phyloP scores from a whole-genome alignment of 2,329 filamentous ascomycete genomes.

The Xylariaceae sp. region DNA sequence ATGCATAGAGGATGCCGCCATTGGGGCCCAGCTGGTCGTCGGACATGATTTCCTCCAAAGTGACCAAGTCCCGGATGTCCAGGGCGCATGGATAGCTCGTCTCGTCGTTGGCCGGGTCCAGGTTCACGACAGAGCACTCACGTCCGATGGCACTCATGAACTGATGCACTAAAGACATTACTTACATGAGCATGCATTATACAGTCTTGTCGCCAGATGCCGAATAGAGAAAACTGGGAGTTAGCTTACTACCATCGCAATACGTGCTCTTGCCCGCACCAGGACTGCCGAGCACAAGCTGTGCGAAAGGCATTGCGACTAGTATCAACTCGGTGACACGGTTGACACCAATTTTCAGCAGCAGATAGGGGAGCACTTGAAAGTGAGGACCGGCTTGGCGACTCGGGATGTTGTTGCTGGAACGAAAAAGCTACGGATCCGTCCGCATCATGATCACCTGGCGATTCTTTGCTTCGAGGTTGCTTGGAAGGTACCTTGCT shows the following conservation, averaged over 20 bases:
- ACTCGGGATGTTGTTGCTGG: too few species aligned
- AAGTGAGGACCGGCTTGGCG: too few species aligned
- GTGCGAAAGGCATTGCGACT: slow-evolving; percentile 57
- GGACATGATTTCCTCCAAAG: slow-evolving; percentile 91
- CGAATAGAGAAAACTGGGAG: slow-evolving; percentile 4
- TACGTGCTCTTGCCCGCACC: slow-evolving; percentile 97
- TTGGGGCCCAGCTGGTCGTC: slow-evolving; percentile 90
- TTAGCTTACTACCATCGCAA: slow-evolving; percentile 79
- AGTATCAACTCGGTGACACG: too few species aligned
- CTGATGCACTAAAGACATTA: slow-evolving; percentile 69
- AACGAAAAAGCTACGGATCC: too few species aligned
- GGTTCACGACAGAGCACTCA: slow-evolving; percentile 91
- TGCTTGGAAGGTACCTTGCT: too few species aligned
- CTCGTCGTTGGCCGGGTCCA: slow-evolving; percentile 94
- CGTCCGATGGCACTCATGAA: slow-evolving; percentile 95
- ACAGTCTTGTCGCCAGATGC: neutral
- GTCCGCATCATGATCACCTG: too few species aligned
- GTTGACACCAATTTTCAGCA: too few species aligned
- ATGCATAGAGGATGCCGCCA: slow-evolving; percentile 85
- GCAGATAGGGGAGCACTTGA: too few species aligned
- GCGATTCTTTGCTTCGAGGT: too few species aligned
- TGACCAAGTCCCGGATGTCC: slow-evolving; percentile 85
- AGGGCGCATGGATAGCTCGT: slow-evolving; percentile 86
- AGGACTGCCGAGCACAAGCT: slow-evolving; percentile 90
- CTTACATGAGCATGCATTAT: slow-evolving; percentile 2